Base-by-base conservation (phyloP, 768 basidiomycete genomes). In the Ramaria sp. region DNA sequence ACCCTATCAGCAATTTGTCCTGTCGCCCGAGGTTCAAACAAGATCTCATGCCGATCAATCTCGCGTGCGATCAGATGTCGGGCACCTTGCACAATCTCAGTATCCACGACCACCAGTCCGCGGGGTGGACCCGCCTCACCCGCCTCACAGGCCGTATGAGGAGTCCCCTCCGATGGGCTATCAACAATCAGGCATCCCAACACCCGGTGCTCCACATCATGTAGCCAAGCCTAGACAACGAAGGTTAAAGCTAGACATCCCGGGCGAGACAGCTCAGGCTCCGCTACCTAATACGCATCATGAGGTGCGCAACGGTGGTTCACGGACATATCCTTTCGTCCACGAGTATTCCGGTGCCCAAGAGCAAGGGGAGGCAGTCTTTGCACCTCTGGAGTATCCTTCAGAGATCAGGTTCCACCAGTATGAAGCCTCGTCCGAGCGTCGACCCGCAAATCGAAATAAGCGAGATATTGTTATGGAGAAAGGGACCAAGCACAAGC, bases 341-440 rank as follows among this genome's bases (percentile, higher is more conserved):
- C 54, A 27, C 30, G 54, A 56, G 27, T 56, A 56, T 37, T 43
- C 53, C 17, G 3, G 20, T 12, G 37, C 43, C 11, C 54, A 46
- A 31, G 27, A 49, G 4, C 54, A 47, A 22, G 19, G 7, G 13
- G 30, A 27, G 22, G 1, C 43, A 3, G 47, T 7, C 9, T n/a
- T 34, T 13, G 30, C 47, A 24, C 53, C 15, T 13, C 30, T 33
- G 17, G 54, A 31, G 17, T 56, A 56, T 27, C 54, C 54, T 27
- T 22, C 47, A 1, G 54, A 56, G 24, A 49, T 56, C 24, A 24
- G 41, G 27, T 56, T 56, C 41, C 46, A 56, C 34, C 54, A 47
- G 34, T 56, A 56, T 43, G 54, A 56, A 19, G 46, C 12, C 5
- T 38, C 24, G 27, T 20, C 39, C 12, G 53, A 54, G 15, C 53